Base-by-base conservation (phyloP, 129 eudicot genomes). In the Flaveria robusta region DNA sequence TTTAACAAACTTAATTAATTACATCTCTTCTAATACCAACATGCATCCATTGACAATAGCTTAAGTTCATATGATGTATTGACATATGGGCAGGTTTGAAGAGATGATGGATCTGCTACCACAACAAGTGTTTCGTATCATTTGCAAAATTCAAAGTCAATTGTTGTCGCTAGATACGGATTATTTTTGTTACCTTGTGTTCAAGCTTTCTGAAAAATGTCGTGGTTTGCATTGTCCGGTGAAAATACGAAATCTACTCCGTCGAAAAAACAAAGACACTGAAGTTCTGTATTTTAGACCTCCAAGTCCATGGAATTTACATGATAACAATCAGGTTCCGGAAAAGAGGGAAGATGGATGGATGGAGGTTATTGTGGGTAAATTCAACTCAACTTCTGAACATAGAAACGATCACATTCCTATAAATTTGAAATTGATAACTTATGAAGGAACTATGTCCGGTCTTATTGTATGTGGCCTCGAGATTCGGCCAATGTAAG, bases 171-270 rank as follows among this genome's bases (percentile, higher is more conserved):
- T 14, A 12, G 34, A 71, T 29, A 71, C 65, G 1, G 11, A 27
- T 18, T 71, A 71, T 11, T 2, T 9, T 5, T 72, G 77, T 39
- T 72, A 55, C 52, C 68, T 72, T 5, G 51, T 72, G 6, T 72
- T 72, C 77, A 72, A 55, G 68, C 68, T 73, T 34, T 72, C 76
- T n/a, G 66, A 72, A 52, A 54, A 54, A 52, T 72, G 76, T 20
- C 34, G 3, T 0, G 79, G 71, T 4, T 27, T 60, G 34, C 29
- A 62, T 62, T 62, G 63, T 1, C 71, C 71, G 0, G 71, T 74
- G 13, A 74, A 63, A 74, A 49, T 74, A 24, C 31, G 71, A 3
- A 29, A 45, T 46, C 24, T 24, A 64, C 71, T 75, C 3, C 71
- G 26, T 2, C 22, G 62, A 45, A 75, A n/a, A 0, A 27, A 46